Base-by-base conservation (phyloP, 306 rosid species). In the Dryas alaskensis region DNA sequence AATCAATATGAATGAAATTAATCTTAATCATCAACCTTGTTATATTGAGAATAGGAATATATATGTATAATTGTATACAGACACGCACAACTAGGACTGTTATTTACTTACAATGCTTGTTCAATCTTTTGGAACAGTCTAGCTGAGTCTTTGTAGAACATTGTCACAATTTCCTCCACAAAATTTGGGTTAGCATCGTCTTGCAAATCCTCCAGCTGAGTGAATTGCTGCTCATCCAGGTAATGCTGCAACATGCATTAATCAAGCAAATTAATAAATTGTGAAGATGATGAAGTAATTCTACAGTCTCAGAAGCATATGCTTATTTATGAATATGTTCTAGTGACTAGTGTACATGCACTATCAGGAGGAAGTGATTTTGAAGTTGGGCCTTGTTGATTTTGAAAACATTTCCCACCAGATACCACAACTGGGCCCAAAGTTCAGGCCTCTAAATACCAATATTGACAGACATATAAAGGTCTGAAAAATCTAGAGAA, bases 151-250 rank as follows among this genome's bases (percentile, higher is more conserved):
- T 65, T 87, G 73, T 86, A 91, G 80, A 87, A 91, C n/a, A 79
- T 67, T 31, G 88, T 87, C 51, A 84, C 97, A 73, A 87, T 81
- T 78, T 91, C 97, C 87, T 91, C 95, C 14, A 77, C 97, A 78
- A 91, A 91, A 80, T 87, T 87, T 44, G 97, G 97, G 81, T 87
- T 84, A 9, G 76, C 79, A 40, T 84, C 91, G 60, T 91, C 97
- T 79, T 83, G 86, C 91, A 91, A 75, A 43, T 89, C 97, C 79
- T 91, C 97, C 67, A 91, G 85, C 84, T 91, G 86, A 62, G 80
- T 67, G 74, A 91, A 87, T 81, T 89, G 95, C 71, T 89, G 92
- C 80, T 84, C 85, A 49, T 91, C 97, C 53, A 91, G 83, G 82
- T 79, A 91, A 4, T 82, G 89, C 97, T 88, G 82, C 65, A 85